These are phyloP conservation scores for Hemisphaericaspora subhashii DNA, from an alignment of 1,139 yeast genomes.

Conservation along the genomic window DNA sequence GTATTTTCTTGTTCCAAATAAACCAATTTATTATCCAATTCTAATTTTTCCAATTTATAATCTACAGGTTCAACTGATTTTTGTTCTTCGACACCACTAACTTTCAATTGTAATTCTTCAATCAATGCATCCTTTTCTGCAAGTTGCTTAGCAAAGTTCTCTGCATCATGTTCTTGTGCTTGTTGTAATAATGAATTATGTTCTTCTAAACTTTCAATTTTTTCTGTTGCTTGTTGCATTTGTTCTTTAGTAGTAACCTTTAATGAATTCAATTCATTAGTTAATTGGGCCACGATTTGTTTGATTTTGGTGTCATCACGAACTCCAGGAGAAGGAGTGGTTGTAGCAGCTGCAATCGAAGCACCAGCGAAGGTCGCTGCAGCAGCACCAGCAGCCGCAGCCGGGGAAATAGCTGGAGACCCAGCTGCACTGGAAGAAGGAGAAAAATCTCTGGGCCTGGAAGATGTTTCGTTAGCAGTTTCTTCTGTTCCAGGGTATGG, in stretches of 20 bases:
- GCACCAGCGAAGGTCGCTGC: slow-evolving; percentile 15
- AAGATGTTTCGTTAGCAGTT: not conserved
- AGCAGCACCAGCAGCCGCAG: slow-evolving; percentile 13
- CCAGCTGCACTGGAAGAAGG: too few relatives aligned
- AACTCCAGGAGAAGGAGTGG: slow-evolving; percentile 2
- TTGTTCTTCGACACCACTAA: slow-evolving; percentile 25
- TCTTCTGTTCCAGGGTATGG: not conserved
- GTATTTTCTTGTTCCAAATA: slow-evolving; percentile 50
- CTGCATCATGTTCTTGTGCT: slow-evolving; percentile 17
- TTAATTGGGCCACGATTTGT: slow-evolving; percentile 40
- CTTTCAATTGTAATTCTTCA: slow-evolving; percentile 33
- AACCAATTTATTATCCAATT: slow-evolving; percentile 45
- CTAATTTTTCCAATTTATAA: slow-evolving; percentile 44
- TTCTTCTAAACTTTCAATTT: slow-evolving; percentile 45
- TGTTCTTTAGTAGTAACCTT: slow-evolving; percentile 49
- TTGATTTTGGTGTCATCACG: slow-evolving; percentile 23
- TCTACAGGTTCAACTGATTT: slow-evolving; percentile 34
- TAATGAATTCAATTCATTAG: slow-evolving; percentile 47
- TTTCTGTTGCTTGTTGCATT: slow-evolving; percentile 54
- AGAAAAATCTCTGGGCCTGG: not conserved
- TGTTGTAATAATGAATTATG: slow-evolving; percentile 36
- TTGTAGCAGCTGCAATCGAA: slow-evolving; percentile 3
- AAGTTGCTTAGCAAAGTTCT: slow-evolving; percentile 25
- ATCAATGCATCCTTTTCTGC: slow-evolving; percentile 36
- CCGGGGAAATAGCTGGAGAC: too few relatives aligned